Evolutionary conservation across 495 filamentous ascomycete species (phyloP).

Genomic region (Haplographium delicatum): DNA sequence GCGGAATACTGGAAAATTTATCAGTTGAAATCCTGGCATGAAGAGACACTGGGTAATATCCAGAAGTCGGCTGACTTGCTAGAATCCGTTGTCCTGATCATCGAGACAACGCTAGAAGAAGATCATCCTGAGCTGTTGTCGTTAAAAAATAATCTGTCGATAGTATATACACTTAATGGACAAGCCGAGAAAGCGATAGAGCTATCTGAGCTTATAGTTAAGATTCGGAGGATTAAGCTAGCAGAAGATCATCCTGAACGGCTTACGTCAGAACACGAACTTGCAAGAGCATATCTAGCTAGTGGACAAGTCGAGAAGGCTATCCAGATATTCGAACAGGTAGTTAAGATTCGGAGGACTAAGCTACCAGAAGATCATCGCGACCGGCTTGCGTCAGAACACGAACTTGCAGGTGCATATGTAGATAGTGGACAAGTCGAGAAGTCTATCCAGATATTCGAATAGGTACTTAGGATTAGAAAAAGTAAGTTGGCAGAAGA

Average conservation of each 20-base stretch:
- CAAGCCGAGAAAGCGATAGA: constrained; percentile 28
- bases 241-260: constrained; percentile 12
- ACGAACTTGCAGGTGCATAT: constrained; percentile 15
- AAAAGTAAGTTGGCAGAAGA: constrained; percentile 7
- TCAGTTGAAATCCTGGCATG: constrained; percentile 4
- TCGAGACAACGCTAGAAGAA: constrained; percentile 24
- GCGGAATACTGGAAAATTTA: constrained; percentile 4
- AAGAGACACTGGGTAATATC: constrained; percentile 5
- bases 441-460: constrained; percentile 30
- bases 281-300: constrained; percentile 9
- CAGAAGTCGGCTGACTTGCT: constrained; percentile 19
- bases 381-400: constrained; percentile 11
- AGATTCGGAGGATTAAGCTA: constrained; percentile 16
- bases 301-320: constrained; percentile 30
- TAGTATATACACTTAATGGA: constrained; percentile 19
- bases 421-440: constrained; percentile 25
- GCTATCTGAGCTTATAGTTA: constrained; percentile 34
- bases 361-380: constrained; percentile 10
- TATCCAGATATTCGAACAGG: constrained; percentile 32
- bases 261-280: constrained; percentile 16
- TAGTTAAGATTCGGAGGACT: constrained; percentile 26
- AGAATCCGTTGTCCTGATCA: constrained; percentile 29
- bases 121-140: constrained; percentile 27
- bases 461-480: constrained; percentile 32
- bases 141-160: constrained; percentile 21